Conservation (phyloP, 192 early-diverging fungal species). For the Podila epicladia region DNA sequence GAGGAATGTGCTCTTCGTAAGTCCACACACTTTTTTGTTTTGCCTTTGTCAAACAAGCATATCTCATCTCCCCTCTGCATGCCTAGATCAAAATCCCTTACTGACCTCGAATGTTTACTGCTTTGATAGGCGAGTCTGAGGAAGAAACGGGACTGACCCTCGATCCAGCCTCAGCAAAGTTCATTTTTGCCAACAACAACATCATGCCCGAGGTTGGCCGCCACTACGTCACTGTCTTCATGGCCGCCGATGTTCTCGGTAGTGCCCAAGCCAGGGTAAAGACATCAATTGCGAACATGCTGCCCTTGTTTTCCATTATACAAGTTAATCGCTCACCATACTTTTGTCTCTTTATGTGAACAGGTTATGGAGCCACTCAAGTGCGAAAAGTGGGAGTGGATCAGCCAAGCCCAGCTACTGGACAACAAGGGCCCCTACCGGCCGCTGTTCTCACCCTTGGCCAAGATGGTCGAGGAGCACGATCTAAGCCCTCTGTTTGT, state of each 20-base stretch:
- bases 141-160: slow-evolving; percentile 58
- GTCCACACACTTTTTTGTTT: slow-evolving; percentile 2
- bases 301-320: background rate
- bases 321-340: background rate
- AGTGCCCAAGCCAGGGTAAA: slow-evolving; percentile 16
- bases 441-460: slow-evolving; percentile 37
- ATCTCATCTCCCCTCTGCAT: no score
- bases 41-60: background rate
- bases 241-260: slow-evolving; percentile 41
- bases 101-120: background rate
- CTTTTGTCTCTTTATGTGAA: no score
- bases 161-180: slow-evolving; percentile 33
- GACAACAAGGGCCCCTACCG: slow-evolving; percentile 34
- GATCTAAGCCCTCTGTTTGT: slow-evolving; percentile 25
- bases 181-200: slow-evolving; percentile 63
- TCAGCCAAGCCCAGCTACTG: slow-evolving; percentile 21
- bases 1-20: slow-evolving; percentile 61
- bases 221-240: slow-evolving; percentile 70
- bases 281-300: no score
- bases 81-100: background rate
- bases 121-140: slow-evolving; percentile 45
- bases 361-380: slow-evolving; percentile 46
- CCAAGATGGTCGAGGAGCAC: slow-evolving; percentile 25
- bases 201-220: slow-evolving; percentile 55
- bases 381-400: slow-evolving; percentile 42